Conservation (phyloP, 1,139 yeast species). For the Debaryomyces subglobosus region DNA sequence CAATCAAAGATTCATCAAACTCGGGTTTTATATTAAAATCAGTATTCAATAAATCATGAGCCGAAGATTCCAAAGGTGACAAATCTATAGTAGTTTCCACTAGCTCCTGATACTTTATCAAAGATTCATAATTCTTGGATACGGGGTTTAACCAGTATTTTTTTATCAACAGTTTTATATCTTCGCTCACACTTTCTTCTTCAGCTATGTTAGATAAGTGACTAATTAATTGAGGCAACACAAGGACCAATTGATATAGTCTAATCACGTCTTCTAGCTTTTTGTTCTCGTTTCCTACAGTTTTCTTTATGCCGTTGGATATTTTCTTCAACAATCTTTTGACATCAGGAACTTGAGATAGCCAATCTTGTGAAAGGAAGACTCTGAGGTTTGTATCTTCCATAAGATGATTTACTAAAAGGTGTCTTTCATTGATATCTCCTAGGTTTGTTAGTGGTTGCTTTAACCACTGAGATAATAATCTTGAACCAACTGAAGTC, state of each 20-base stretch:
- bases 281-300: constrained; percentile 42
- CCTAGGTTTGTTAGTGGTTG: constrained; percentile 78
- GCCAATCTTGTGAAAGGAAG: constrained; percentile 64
- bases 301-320: constrained; percentile 42
- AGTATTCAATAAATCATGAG: constrained; percentile 38
- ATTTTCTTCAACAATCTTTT: constrained; percentile 70
- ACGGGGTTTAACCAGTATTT: constrained; percentile 64
- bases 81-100: constrained; percentile 92
- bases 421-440: constrained; percentile 69
- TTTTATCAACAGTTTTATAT: constrained; percentile 39
- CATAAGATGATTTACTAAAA: constrained; percentile 70
- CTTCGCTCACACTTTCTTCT: constrained; percentile 26
- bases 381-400: constrained; percentile 70
- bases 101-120: constrained; percentile 75
- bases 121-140: constrained; percentile 46
- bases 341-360: constrained; percentile 80
- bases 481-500: constrained; percentile 81
- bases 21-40: constrained; percentile 89
- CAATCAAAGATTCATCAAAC: constrained; percentile 75
- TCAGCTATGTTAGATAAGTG: constrained; percentile 48
- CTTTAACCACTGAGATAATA: constrained; percentile 91
- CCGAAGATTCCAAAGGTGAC: constrained; percentile 65
- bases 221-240: constrained; percentile 68
- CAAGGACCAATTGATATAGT: constrained; percentile 74
- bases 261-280: constrained; percentile 88